Evolutionary conservation across 2,329 filamentous ascomycete genomes (phyloP).

Genomic region (Talaromyces piceae): DNA sequence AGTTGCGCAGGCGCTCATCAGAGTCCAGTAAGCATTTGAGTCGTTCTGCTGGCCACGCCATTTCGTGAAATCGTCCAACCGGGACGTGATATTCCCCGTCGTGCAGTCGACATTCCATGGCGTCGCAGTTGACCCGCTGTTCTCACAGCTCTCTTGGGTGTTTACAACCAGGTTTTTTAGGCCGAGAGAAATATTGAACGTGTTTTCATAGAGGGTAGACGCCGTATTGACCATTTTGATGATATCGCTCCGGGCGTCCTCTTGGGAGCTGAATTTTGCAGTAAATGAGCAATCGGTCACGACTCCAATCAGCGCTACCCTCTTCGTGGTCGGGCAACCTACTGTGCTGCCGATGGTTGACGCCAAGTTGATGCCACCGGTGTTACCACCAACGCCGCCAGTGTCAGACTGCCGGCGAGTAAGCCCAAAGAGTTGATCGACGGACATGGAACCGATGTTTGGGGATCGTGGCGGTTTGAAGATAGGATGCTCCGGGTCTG

Average conservation of each 20-base stretch:
- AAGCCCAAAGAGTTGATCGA: constrained; percentile 60
- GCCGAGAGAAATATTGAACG: constrained; percentile 91
- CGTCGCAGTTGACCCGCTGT: constrained; percentile 56
- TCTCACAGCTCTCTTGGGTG: constrained; percentile 61
- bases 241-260: constrained; percentile 63
- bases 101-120: constrained; percentile 78
- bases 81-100: constrained; percentile 56
- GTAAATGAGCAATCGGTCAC: constrained; percentile 92
- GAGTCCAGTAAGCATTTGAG: constrained; percentile 85
- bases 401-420: constrained; percentile 60
- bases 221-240: constrained; percentile 79
- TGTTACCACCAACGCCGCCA: constrained; percentile 62
- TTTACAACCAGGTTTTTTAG: constrained; percentile 78
- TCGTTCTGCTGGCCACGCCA: constrained; percentile 78
- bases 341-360: constrained; percentile 69
- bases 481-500: constrained; percentile 62
- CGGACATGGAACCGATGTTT: constrained; percentile 54
- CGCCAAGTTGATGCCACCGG: constrained; percentile 70
- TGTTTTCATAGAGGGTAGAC: constrained; percentile 77
- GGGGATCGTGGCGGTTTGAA: constrained; percentile 48
- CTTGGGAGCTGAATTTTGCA: constrained; percentile 57
- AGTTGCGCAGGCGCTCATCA: constrained; percentile 75
- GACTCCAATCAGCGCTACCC: constrained; percentile 83
- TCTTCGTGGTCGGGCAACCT: constrained; percentile 86
- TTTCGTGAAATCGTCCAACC: constrained; percentile 77